Base-by-base conservation (phyloP, 2,329 filamentous ascomycete species). In the Fusarium dlaminii region DNA sequence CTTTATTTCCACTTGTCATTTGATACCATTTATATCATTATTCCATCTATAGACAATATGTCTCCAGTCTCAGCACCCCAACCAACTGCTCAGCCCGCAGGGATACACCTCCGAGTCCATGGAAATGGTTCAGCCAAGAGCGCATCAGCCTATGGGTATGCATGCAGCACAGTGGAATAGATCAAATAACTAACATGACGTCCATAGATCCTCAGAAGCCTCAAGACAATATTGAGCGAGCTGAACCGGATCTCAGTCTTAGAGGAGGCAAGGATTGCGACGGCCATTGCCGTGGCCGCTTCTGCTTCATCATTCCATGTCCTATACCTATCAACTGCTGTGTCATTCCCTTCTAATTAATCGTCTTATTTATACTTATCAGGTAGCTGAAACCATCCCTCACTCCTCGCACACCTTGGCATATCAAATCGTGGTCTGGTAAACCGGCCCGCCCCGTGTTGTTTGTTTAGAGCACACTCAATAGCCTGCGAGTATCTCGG, bases 261-360 rank as follows among this genome's bases (percentile, higher is more conserved):
- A 74, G 81, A 56, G 80, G 81, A 49, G 81, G 81, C 18, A 73
- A 79, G 18, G 65, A 68, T 27, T 70, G 74, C 27, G 72, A 67
- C 42, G 30, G 30, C 24, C 59, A 59, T 45, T 83, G 82, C 61
- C 81, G 79, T 10, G 82, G 81, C 14, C 77, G 82, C 12, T 82
- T 82, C 63, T 83, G 82, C 76, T 83, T 82, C 67, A 80, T 81
- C 43, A 81, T 83, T 37, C 81, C 81, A 8, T 83, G 81, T 56
- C 81, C 81, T 7, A 73, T 83, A n/a, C 81, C 81, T 30, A 79
- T 78, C 72, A 77, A 82, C 64, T 83, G 74, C 68, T 82, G 81
- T 70, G 75, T 82, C 40, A 69, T 80, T 60, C 78, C 76, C 9
- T 29, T 54, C 6, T 37, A 42, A 8, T 17, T 49, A 13, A n/a